Percentiles rank a stretch among this genome's conserved stretches.
Conservation (phyloP, 495 filamentous ascomycete genomes). For the Xylaria sp. region DNA sequence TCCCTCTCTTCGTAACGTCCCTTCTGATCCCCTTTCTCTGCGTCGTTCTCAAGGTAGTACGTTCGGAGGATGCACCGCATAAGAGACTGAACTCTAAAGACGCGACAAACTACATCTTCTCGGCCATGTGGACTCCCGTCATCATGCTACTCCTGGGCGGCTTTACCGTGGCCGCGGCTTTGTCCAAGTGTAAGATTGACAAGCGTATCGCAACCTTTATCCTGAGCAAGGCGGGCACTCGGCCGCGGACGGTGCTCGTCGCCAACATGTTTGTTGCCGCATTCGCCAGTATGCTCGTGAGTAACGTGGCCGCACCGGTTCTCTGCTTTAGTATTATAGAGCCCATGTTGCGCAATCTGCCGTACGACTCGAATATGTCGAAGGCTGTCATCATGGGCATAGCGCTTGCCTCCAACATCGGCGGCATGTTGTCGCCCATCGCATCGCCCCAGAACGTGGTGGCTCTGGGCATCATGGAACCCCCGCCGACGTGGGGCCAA, state of each 20-base stretch:
- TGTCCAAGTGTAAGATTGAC: conserved; percentile 97
- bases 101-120: conserved; percentile 82
- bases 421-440: conserved; percentile 95
- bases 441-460: conserved; percentile 98
- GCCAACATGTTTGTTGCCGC: conserved; percentile 99
- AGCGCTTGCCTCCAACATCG: conserved; percentile 92
- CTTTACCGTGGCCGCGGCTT: conserved; percentile 92
- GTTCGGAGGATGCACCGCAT: conserved; percentile 73
- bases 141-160: conserved; percentile 98
- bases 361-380: conserved; percentile 86
- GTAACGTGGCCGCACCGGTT: conserved; percentile 97
- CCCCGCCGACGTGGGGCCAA: conserved; percentile 85
- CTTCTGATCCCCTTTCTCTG: conserved; percentile 92
- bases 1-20: conserved; percentile 96
- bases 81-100: conserved; percentile 72
- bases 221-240: conserved; percentile 94
- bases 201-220: conserved; percentile 96
- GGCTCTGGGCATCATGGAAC: conserved; percentile 91
- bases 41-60: conserved; percentile 83
- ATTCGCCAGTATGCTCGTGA: conserved; percentile 98
- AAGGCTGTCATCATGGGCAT: conserved; percentile 97
- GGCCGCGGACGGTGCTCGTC: conserved; percentile 83
- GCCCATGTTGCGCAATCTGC: conserved; percentile 92
- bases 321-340: conserved; percentile 97
- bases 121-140: conserved; percentile 98